These are phyloP conservation scores for Jasminum sambac DNA, from an alignment of 257 asterid genomes.

Conservation along the genomic window DNA sequence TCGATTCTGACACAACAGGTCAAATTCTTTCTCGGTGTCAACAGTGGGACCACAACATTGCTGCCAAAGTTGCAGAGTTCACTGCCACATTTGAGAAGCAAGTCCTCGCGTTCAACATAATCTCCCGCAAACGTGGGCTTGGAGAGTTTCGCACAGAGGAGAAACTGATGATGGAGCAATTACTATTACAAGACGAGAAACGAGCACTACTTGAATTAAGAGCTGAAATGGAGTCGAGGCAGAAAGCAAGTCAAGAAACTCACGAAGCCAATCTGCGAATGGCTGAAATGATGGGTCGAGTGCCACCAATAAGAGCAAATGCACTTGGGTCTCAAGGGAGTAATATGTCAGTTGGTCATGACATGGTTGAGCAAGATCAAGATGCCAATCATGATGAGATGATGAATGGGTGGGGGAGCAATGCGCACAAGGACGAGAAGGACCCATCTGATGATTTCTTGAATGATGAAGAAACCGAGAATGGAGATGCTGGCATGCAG, in stretches of 20 bases:
- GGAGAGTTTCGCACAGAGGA: slow-evolving; percentile 98
- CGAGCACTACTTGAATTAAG: slow-evolving; percentile 55
- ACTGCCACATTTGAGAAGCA: slow-evolving; percentile 97
- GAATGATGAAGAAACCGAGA: slow-evolving; percentile 81
- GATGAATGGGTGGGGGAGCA: slow-evolving; percentile 79
- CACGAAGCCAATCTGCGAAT: slow-evolving; percentile 72
- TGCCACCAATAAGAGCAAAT: slow-evolving; percentile 69
- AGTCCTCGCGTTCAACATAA: slow-evolving; percentile 91
- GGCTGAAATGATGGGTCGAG: slow-evolving; percentile 86
- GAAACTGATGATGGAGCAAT: slow-evolving; percentile 91
- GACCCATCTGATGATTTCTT: slow-evolving; percentile 95
- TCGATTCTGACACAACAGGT: slow-evolving; percentile 85
- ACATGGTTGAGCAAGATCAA: slow-evolving; percentile 61
- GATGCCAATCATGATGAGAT: slow-evolving; percentile 60
- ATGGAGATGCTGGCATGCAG: slow-evolving; percentile 42
- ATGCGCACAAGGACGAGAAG: slow-evolving; percentile 72
- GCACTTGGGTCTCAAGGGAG: slow-evolving; percentile 66
- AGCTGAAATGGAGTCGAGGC: slow-evolving; percentile 68
- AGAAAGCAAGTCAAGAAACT: slow-evolving; percentile 55
- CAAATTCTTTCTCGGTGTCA: slow-evolving; percentile 92
- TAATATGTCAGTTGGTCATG: slow-evolving; percentile 45
- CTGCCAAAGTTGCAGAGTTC: slow-evolving; percentile 95
- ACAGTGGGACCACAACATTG: slow-evolving; percentile 97
- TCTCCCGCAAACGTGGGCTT: slow-evolving; percentile 71
- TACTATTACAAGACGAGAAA: slow-evolving; percentile 80